Conservation (phyloP, 768 basidiomycete genomes). For the Russula dissimulans region DNA sequence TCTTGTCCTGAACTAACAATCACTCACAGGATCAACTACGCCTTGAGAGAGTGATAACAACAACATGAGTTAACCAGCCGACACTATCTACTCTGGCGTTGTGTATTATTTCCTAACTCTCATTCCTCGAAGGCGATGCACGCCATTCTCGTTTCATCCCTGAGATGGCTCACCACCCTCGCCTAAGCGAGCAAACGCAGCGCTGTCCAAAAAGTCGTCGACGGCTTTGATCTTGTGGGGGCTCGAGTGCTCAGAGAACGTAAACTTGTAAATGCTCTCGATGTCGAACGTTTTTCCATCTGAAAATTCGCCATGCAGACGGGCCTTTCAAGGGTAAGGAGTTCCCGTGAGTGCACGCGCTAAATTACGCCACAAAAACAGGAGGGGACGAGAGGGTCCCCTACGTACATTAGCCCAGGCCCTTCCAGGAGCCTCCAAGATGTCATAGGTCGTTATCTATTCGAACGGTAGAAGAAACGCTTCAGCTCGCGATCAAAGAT, state of each 20-base stretch:
- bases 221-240: neutral
- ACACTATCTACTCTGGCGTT: too few species aligned
- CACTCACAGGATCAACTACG: too few species aligned
- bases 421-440: neutral
- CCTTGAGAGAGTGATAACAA: too few species aligned
- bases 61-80: too few species aligned
- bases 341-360: neutral
- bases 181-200: neutral
- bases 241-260: neutral
- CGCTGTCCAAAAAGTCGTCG: neutral
- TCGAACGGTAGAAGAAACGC: too few species aligned
- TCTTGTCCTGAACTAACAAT: too few species aligned
- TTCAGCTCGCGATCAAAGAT: neutral
- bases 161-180: neutral
- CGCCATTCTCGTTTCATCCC: too few species aligned
- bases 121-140: too few species aligned
- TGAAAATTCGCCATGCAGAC: neutral
- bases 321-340: neutral
- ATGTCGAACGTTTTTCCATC: neutral
- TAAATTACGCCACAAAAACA: neutral
- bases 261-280: conserved; percentile 4
- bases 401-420: conserved; percentile 2
- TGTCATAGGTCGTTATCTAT: neutral
- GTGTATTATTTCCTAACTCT: too few species aligned
- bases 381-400: too few species aligned